phyloP scores from a whole-genome alignment of 306 rosid species.

The Geum urbanum region DNA sequence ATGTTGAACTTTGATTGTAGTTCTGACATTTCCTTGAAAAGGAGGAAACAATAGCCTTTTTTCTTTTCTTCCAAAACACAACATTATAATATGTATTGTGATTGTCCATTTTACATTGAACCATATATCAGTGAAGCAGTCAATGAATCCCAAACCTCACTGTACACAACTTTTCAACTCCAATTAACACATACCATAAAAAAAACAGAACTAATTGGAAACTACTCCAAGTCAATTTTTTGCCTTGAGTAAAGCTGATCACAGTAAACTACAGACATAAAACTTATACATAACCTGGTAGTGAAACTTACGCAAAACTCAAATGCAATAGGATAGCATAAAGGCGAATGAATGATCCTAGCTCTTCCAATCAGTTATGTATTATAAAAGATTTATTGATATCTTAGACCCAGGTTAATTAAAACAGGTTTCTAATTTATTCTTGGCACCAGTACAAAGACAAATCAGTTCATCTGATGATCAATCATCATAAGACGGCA shows the following conservation, averaged over 20 bases:
- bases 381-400: conserved; percentile 1
- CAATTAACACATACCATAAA: not conserved
- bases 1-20: too few species aligned
- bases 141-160: not conserved
- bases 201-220: not conserved
- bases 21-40: not conserved
- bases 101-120: not conserved
- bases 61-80: too few species aligned
- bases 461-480: conserved; percentile 10
- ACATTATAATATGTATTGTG: not conserved
- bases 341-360: not conserved
- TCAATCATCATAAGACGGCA: conserved; percentile 2
- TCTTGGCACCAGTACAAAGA: not conserved
- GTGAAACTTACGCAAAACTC: too few species aligned
- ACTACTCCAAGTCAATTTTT: too few species aligned
- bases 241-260: not conserved
- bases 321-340: not conserved
- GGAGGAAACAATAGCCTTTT: not conserved
- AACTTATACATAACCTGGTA: not conserved
- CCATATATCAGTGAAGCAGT: not conserved
- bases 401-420: conserved; percentile 1
- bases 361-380: not conserved
- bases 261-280: not conserved
- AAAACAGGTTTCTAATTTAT: not conserved
- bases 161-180: not conserved